These are phyloP conservation scores for Westerdykella ornata DNA, from an alignment of 2,329 filamentous ascomycete genomes.

Conservation along the genomic window DNA sequence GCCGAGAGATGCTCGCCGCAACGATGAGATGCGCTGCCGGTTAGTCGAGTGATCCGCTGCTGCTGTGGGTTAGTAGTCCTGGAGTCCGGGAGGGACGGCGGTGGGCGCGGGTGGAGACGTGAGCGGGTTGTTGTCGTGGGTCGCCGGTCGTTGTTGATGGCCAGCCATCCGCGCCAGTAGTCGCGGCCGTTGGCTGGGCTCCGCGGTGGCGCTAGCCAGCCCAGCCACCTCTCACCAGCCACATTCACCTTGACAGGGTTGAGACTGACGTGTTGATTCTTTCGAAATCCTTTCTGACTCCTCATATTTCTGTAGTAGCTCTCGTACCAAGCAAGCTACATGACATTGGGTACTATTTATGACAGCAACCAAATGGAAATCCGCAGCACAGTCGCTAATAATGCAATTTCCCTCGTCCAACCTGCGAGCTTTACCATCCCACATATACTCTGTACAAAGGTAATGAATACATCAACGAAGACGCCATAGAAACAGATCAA, in stretches of 20 bases:
- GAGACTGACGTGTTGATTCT: no score
- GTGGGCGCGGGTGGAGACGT: conserved; percentile 6
- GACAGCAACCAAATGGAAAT: no score
- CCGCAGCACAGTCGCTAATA: no score
- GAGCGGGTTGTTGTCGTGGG: conserved; percentile 14
- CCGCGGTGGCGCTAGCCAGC: neutral
- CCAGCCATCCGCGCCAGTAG: conserved; percentile 3
- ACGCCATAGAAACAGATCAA: no score
- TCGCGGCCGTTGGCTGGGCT: conserved; percentile 7
- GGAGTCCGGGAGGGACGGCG: conserved; percentile 14
- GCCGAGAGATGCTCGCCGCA: conserved; percentile 9
- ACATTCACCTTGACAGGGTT: neutral
- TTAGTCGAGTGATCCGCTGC: conserved; percentile 11
- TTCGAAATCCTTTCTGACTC: no score
- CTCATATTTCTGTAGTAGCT: no score
- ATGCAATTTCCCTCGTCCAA: neutral
- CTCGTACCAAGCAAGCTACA: no score
- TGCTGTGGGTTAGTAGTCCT: conserved; percentile 33
- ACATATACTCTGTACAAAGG: no score
- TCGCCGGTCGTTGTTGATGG: conserved; percentile 20
- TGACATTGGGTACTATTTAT: no score
- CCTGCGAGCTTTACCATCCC: no score
- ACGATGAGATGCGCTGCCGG: conserved; percentile 5
- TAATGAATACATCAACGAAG: no score
- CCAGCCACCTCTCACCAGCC: neutral